Evolutionary conservation across 2,329 filamentous ascomycete species (phyloP).

Genomic region (Monosporascus sp.): DNA sequence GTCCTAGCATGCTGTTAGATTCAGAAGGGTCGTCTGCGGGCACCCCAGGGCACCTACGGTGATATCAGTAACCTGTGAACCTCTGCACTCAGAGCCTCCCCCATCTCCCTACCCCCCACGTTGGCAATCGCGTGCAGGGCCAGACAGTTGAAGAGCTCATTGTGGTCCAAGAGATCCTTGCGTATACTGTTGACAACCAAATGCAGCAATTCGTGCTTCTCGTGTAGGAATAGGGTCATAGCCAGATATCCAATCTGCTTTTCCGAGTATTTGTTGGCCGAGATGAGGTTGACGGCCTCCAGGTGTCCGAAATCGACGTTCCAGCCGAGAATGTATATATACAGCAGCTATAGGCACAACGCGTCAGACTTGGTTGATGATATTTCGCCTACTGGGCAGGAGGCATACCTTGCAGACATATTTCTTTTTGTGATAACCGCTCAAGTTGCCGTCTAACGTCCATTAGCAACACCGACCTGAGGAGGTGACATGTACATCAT

Average conservation of each 20-base stretch:
- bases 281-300: conserved; percentile 96
- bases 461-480: conserved; percentile 17
- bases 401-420: conserved; percentile 85
- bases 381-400: background rate
- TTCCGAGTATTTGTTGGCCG: conserved; percentile 94
- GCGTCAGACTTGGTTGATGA: conserved; percentile 16
- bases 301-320: conserved; percentile 98
- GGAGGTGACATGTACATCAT: background rate
- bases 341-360: conserved; percentile 61
- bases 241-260: conserved; percentile 99
- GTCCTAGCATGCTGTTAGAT: conserved; percentile 30
- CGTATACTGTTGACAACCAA: conserved; percentile 97
- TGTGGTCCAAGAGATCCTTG: conserved; percentile 90
- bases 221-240: conserved; percentile 94
- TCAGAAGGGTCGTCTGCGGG: background rate
- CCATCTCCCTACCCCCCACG: conserved; percentile 94
- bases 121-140: conserved; percentile 97
- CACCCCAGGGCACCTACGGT: conserved; percentile 56
- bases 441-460: conserved; percentile 71
- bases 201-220: conserved; percentile 92
- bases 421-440: conserved; percentile 99
- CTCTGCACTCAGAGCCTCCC: conserved; percentile 84
- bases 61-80: conserved; percentile 93
- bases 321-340: conserved; percentile 98
- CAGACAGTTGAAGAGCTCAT: conserved; percentile 95